These are phyloP conservation scores for Herpetomonas samuelpessoai DNA, from an alignment of 208 protist species.

Conservation along the genomic window DNA sequence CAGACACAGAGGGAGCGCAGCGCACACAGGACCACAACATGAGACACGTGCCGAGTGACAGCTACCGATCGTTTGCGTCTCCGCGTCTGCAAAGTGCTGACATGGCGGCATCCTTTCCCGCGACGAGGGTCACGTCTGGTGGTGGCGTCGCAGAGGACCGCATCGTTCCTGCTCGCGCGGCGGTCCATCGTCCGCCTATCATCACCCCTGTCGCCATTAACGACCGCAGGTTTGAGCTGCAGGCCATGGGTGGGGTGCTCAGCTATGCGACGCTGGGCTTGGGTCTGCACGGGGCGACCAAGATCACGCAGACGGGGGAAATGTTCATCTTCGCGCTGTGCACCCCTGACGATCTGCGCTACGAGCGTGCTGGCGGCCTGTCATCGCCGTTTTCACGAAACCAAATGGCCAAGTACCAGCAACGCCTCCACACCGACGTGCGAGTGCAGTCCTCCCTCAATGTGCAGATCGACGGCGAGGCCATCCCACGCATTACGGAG, in stretches of 20 bases:
- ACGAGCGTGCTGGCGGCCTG: slow-evolving; percentile 8
- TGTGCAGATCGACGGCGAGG: slow-evolving; percentile 80
- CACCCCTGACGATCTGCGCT: slow-evolving; percentile 59
- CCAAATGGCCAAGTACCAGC: slow-evolving; percentile 15
- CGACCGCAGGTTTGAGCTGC: slow-evolving; percentile 74
- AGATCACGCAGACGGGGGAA: slow-evolving; percentile 67
- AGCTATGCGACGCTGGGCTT: slow-evolving; percentile 59
- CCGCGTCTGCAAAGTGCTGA: too few relatives aligned
- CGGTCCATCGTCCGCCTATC: slow-evolving; percentile 7
- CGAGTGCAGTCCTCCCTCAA: slow-evolving; percentile 35
- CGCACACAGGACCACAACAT: too few relatives aligned
- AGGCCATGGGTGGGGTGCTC: slow-evolving; percentile 68
- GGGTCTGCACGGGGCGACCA: slow-evolving; percentile 40
- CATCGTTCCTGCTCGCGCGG: neutral
- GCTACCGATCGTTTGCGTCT: too few relatives aligned
- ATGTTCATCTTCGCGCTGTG: slow-evolving; percentile 75
- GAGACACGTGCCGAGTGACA: too few relatives aligned
- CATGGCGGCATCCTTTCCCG: neutral
- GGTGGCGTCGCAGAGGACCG: neutral
- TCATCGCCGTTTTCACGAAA: slow-evolving; percentile 27
- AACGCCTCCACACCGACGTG: slow-evolving; percentile 20
- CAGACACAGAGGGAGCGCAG: too few relatives aligned
- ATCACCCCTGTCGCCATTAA: slow-evolving; percentile 61
- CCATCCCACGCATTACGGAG: slow-evolving; percentile 45
- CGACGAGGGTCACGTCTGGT: too few relatives aligned